Conservation (phyloP, 2,329 filamentous ascomycete genomes). For the Fusarium sp. region DNA sequence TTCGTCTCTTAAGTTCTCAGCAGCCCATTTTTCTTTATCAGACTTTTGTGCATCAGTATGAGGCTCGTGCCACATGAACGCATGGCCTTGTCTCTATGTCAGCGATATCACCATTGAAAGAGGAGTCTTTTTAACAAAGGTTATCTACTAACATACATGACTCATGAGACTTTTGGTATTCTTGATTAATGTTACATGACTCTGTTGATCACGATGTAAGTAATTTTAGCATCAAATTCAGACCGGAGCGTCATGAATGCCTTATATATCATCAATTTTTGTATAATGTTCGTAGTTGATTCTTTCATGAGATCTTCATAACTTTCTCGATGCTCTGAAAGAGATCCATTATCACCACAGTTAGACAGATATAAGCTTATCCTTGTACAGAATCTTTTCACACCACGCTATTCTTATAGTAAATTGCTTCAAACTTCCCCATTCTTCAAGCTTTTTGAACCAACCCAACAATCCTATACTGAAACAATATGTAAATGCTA, state of each 20-base stretch:
- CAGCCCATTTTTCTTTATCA: not conserved
- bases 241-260: not conserved
- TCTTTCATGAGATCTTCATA: slow-evolving; percentile 29
- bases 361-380: slow-evolving; percentile 4
- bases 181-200: not conserved
- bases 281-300: slow-evolving; percentile 1
- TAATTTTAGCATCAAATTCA: not conserved
- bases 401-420: slow-evolving; percentile 9
- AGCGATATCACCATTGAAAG: not conserved
- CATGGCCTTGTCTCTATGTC: slow-evolving; percentile 4
- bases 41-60: slow-evolving; percentile 14
- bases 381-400: not conserved
- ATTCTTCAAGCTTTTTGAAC: slow-evolving; percentile 11
- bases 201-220: not conserved
- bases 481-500: slow-evolving; percentile 32
- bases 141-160: not conserved
- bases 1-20: too few relatives aligned
- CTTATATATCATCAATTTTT: not conserved
- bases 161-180: not conserved
- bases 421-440: slow-evolving; percentile 16
- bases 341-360: not conserved
- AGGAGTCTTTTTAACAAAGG: not conserved
- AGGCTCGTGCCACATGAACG: slow-evolving; percentile 36
- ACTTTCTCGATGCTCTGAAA: slow-evolving; percentile 26
- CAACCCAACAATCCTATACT: slow-evolving; percentile 13